Percentiles rank a stretch among this genome's conserved stretches.
These are phyloP conservation scores for Bothriochloa decipiens DNA, from an alignment of 176 grass and related monocot species.

Conservation along the genomic window DNA sequence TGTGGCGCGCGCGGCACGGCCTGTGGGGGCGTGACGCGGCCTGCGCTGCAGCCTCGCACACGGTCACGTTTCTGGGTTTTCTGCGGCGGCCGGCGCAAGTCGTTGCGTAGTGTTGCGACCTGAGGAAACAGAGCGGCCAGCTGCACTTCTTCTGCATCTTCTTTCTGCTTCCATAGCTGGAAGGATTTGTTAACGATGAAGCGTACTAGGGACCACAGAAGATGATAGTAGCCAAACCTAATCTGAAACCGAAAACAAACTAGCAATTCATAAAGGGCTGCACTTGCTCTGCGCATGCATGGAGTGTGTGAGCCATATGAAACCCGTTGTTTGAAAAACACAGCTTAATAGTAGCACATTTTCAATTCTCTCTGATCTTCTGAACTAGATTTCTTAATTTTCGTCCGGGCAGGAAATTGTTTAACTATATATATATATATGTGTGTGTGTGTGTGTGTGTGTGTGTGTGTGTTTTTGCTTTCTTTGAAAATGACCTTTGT, in stretches of 20 bases:
- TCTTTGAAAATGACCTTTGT: not conserved
- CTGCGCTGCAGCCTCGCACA: not conserved
- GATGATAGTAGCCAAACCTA: not conserved
- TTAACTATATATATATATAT: not conserved
- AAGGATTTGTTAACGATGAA: not conserved
- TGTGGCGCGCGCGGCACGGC: conserved; percentile 34
- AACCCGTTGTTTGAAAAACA: not conserved
- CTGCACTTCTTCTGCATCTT: not conserved
- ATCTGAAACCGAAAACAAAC: not conserved
- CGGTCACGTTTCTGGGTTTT: not conserved
- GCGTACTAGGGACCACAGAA: not conserved
- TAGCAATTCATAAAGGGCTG: not conserved
- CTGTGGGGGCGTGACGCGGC: conserved; percentile 33
- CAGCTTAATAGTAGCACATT: not conserved
- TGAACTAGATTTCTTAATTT: not conserved
- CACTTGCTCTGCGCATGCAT: not conserved
- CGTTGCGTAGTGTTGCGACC: not conserved
- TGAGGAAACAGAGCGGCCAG: too few relatives aligned
- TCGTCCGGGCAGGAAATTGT: not conserved
- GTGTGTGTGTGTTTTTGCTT: not conserved
- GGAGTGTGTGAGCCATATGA: not conserved
- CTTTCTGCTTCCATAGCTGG: not conserved
- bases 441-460: too few relatives aligned
- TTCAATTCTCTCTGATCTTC: not conserved
- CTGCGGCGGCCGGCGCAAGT: not conserved